These are phyloP conservation scores for Cryptosporidium baileyi DNA, from an alignment of 169 alveolate genomes.

Conservation along the genomic window DNA sequence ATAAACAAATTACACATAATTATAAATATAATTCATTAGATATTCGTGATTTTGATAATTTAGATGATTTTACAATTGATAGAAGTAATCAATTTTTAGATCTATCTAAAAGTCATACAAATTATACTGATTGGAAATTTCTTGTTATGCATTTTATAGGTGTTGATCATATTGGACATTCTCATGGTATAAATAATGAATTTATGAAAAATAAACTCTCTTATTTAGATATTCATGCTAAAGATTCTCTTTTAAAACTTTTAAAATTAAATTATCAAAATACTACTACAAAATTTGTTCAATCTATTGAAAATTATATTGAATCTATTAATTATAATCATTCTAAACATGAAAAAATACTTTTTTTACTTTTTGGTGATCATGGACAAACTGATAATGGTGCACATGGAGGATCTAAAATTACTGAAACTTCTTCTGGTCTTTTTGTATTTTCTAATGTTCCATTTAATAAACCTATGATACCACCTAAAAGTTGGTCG, in stretches of 20 bases:
- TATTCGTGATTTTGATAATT: slow-evolving; percentile 1
- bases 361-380: slow-evolving; percentile 42
- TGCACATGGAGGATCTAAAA: slow-evolving; percentile 43
- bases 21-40: background rate
- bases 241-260: background rate
- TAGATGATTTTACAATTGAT: background rate
- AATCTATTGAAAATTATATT: background rate
- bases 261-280: background rate
- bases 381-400: slow-evolving; percentile 58
- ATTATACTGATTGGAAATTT: slow-evolving; percentile 27
- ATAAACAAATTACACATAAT: background rate
- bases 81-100: background rate
- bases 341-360: background rate
- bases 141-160: slow-evolving; percentile 40
- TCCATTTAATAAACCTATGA: background rate
- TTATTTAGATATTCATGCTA: slow-evolving; percentile 2
- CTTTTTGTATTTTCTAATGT: slow-evolving; percentile 34
- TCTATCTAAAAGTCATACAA: background rate
- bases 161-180: slow-evolving; percentile 58
- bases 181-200: background rate
- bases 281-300: background rate
- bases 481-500: background rate
- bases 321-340: background rate
- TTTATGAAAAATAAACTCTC: slow-evolving; percentile 5
- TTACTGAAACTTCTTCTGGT: slow-evolving; percentile 24